Evolutionary conservation across 495 filamentous ascomycete genomes (phyloP).

Genomic region (Massariosphaeria phaeospora): DNA sequence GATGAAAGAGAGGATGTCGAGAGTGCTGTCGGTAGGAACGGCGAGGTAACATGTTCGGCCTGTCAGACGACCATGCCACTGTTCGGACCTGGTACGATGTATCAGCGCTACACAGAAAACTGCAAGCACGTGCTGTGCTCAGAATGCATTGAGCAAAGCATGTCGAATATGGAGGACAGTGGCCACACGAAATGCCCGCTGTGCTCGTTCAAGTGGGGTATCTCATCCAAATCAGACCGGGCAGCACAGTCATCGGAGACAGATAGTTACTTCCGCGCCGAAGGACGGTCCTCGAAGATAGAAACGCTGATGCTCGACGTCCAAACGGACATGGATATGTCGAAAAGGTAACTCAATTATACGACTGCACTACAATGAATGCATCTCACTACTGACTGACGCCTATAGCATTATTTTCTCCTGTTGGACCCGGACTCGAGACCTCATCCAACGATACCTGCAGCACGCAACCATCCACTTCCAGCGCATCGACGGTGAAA

Average conservation of each 20-base stretch:
- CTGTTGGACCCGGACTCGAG: slow-evolving; percentile 16
- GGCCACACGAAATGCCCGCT: neutral
- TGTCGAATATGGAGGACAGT: neutral
- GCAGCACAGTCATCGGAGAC: neutral
- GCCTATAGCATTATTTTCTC: slow-evolving; percentile 19
- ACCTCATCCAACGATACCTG: slow-evolving; percentile 5
- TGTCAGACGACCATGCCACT: slow-evolving; percentile 12
- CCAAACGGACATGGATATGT: neutral
- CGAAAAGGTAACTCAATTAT: slow-evolving; percentile 21
- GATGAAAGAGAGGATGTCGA: slow-evolving; percentile 21
- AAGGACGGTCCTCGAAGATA: slow-evolving; percentile 14
- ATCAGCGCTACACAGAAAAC: slow-evolving; percentile 3
- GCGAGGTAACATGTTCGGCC: slow-evolving; percentile 12
- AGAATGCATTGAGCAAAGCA: slow-evolving; percentile 17
- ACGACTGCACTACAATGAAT: no score
- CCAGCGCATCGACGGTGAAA: slow-evolving; percentile 18
- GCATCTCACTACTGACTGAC: neutral
- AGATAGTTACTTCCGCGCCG: slow-evolving; percentile 16
- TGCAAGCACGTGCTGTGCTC: slow-evolving; percentile 13
- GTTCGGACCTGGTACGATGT: slow-evolving; percentile 3
- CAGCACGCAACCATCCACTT: neutral
- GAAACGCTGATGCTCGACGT: slow-evolving; percentile 12
- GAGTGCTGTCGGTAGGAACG: slow-evolving; percentile 5
- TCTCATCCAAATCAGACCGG: neutral
- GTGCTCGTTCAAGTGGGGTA: slow-evolving; percentile 6